These are phyloP conservation scores for Pleurotus pulmonarius DNA, from an alignment of 768 basidiomycete species.

Conservation along the genomic window DNA sequence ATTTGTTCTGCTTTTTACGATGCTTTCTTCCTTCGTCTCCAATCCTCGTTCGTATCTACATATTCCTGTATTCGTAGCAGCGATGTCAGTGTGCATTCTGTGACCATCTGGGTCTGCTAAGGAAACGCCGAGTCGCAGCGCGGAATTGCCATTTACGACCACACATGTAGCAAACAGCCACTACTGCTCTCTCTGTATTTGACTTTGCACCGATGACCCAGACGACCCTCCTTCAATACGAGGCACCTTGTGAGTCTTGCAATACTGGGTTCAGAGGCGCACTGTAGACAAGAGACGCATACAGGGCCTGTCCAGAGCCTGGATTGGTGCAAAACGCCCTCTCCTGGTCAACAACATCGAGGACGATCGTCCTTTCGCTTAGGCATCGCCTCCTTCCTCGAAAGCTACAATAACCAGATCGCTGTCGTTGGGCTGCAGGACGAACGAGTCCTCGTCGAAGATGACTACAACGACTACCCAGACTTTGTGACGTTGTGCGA, in stretches of 20 bases:
- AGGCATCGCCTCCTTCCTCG: constrained; percentile 80
- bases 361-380: constrained; percentile 79
- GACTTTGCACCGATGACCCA: constrained; percentile 47
- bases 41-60: background rate
- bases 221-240: constrained; percentile 74
- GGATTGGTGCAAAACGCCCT: constrained; percentile 85
- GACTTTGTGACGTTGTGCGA: constrained; percentile 87
- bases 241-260: constrained; percentile 69
- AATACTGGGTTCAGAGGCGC: background rate
- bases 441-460: constrained; percentile 83
- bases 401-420: constrained; percentile 80
- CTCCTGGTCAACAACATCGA: constrained; percentile 68
- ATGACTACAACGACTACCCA: constrained; percentile 77
- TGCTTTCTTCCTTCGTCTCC: background rate
- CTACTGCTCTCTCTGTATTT: constrained; percentile 4
- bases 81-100: background rate
- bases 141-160: too few species aligned
- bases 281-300: constrained; percentile 10
- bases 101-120: background rate
- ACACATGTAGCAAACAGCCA: background rate
- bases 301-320: constrained; percentile 83
- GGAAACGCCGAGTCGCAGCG: background rate
- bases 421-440: constrained; percentile 78
- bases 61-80: background rate
- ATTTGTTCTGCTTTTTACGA: too few species aligned